phyloP scores from a whole-genome alignment of 768 basidiomycete species.

The Gloeostereum incarnatum region DNA sequence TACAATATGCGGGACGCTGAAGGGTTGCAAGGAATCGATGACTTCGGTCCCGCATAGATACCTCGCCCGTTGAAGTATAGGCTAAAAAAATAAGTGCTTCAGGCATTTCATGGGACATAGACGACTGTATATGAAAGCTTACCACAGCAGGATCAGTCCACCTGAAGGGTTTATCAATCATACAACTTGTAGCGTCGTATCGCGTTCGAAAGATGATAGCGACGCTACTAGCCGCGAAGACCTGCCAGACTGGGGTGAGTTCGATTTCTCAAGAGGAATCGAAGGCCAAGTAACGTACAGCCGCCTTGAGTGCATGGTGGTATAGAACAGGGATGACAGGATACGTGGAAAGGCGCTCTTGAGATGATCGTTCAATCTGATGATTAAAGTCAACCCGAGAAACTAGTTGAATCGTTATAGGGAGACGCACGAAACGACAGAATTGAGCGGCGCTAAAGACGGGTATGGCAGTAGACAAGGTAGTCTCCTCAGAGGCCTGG shows the following conservation, averaged over 20 bases:
- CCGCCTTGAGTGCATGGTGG: slow-evolving; percentile 25
- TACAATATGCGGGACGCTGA: slow-evolving; percentile 34
- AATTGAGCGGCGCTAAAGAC: slow-evolving; percentile 24
- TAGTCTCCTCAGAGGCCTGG: background rate
- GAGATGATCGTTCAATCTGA: slow-evolving; percentile 15
- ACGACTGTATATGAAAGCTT: slow-evolving; percentile 8
- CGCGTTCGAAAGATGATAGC: slow-evolving; percentile 27
- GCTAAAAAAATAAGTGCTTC: slow-evolving; percentile 13
- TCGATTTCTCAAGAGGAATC: slow-evolving; percentile 5
- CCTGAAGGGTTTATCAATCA: slow-evolving; percentile 27
- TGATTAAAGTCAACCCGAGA: background rate
- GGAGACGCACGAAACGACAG: slow-evolving; percentile 16
- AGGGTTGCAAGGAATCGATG: slow-evolving; percentile 34
- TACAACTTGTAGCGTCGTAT: slow-evolving; percentile 24
- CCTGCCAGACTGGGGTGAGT: slow-evolving; percentile 19
- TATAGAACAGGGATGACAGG: slow-evolving; percentile 24
- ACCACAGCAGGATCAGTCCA: slow-evolving; percentile 50
- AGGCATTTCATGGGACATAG: background rate
- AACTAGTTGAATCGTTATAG: background rate
- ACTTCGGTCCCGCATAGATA: slow-evolving; percentile 23
- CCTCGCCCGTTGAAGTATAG: slow-evolving; percentile 18
- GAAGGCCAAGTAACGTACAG: slow-evolving; percentile 20
- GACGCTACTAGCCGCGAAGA: slow-evolving; percentile 24
- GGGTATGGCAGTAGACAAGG: slow-evolving; percentile 4
- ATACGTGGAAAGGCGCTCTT: slow-evolving; percentile 20